Evolutionary conservation across 2,329 filamentous ascomycete genomes (phyloP).

Genomic region (Penicillium concentricum): DNA sequence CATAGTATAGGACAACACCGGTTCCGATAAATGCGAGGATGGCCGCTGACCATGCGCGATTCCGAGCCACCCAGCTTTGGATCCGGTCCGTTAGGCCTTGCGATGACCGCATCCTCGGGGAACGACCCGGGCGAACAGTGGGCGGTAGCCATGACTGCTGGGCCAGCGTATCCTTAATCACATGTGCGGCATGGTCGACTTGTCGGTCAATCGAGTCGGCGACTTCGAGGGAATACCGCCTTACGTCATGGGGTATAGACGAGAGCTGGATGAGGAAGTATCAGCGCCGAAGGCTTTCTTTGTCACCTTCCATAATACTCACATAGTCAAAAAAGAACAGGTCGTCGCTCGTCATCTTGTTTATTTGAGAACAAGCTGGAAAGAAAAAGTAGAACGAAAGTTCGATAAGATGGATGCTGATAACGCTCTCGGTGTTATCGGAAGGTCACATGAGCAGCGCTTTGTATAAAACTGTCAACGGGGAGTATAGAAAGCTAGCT

Average conservation of each 20-base stretch:
- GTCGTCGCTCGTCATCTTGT: constrained; percentile 73
- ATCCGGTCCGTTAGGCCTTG: constrained; percentile 54
- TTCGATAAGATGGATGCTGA: constrained; percentile 20
- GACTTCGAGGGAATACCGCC: constrained; percentile 67
- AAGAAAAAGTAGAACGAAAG: constrained; percentile 11
- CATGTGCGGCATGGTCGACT: constrained; percentile 71
- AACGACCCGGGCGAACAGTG: constrained; percentile 57
- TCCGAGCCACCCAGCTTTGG: constrained; percentile 68
- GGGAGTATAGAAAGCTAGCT: neutral
- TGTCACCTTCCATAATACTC: constrained; percentile 38
- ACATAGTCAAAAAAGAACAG: constrained; percentile 76
- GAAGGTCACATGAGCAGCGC: constrained; percentile 3
- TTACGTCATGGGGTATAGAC: constrained; percentile 64
- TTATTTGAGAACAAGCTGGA: constrained; percentile 7
- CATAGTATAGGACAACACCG: constrained; percentile 57
- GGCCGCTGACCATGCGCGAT: constrained; percentile 72
- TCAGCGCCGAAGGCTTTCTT: constrained; percentile 9
- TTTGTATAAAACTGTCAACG: neutral
- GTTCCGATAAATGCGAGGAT: constrained; percentile 70
- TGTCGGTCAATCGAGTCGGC: constrained; percentile 79
- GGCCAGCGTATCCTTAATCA: constrained; percentile 68
- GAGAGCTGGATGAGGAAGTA: constrained; percentile 47
- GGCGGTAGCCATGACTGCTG: constrained; percentile 72
- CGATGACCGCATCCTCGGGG: constrained; percentile 32
- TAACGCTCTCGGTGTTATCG: constrained; percentile 5